Conservation (phyloP, 805 yeast genomes). For the Kluyveromyces lactis region DNA sequence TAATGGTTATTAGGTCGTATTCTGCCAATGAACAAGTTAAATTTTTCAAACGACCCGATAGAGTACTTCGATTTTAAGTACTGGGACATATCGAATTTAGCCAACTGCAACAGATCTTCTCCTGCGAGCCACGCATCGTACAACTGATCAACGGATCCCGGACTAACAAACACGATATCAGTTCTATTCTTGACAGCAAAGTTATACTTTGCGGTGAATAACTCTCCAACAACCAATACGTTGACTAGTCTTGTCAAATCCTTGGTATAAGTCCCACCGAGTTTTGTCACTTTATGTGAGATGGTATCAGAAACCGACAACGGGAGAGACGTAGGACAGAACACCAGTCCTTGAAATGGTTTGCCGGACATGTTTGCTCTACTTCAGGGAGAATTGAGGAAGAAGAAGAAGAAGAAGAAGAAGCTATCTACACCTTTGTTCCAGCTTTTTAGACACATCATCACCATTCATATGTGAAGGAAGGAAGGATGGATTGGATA, state of each 20-base stretch:
- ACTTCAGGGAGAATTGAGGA: not conserved
- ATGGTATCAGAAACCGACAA: constrained; percentile 35
- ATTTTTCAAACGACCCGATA: constrained; percentile 16
- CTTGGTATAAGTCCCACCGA: constrained; percentile 53
- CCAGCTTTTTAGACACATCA: too few species aligned
- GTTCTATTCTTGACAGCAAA: constrained; percentile 22
- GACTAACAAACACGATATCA: constrained; percentile 21
- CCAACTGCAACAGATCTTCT: constrained; percentile 9
- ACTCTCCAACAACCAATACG: constrained; percentile 50
- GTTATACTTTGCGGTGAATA: constrained; percentile 21
- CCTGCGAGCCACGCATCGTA: constrained; percentile 27
- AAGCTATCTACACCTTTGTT: too few species aligned
- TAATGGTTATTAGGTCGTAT: constrained; percentile 7
- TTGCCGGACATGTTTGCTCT: constrained; percentile 11
- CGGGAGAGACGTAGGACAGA: constrained; percentile 50
- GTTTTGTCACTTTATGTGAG: constrained; percentile 36
- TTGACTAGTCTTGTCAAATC: constrained; percentile 56
- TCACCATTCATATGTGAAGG: too few species aligned
- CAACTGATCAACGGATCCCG: constrained; percentile 14
- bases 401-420: too few species aligned
- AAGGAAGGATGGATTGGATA: too few species aligned
- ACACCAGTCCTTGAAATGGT: constrained; percentile 40
- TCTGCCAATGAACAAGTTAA: constrained; percentile 25
- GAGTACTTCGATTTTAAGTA: constrained; percentile 5
- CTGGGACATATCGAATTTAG: constrained; percentile 5